Evolutionary conservation across 345 rosid genomes (phyloP), one percentile per base, ranked within the genome.

Genomic region (Brassica cretica): DNA sequence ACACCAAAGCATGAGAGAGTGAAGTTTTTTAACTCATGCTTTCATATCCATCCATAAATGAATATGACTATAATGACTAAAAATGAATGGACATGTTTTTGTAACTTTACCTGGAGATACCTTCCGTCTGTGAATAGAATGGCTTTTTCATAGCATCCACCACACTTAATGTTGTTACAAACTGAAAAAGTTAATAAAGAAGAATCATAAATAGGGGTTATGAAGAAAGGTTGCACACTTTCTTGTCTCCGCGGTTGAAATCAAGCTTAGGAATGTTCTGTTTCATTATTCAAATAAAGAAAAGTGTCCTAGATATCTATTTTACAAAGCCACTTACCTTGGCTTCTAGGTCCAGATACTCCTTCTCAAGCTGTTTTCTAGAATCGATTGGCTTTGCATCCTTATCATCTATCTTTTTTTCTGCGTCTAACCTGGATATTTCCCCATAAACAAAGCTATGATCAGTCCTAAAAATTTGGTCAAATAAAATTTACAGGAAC

Each of bases 141-240:
- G 88, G 91, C 78, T 75, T 83, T 81, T 86, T 89, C 84, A 90
- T 83, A 0, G 89, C 79, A 71, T 87, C 93, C 75, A 91, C 88
- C 61, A 85, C 78, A 75, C 90, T 88, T 62, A 89, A 51, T 46
- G 82, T 80, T 68, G 84, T 86, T 71, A 86, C 69, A 76, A 91
- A 76, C 98, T 93, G 86, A 49, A 8, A 76, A 35, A 70, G 41
- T 61, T 69, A 29, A 46, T 19, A 67, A 69, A 33, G 5, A 27
- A 56, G 35, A 19, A 78, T 51, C 56, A 51, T n/a, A n/a, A 5
- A n/a, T 1, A 62, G 55, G 11, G 55, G 15, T 64, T 53, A 49
- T 18, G 62, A 32, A 29, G 0, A 68, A 37, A 74, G 12, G 70
- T 67, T 18, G 0, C 3, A 27, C 67, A 65, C 18, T 39, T 27